These are phyloP conservation scores for Stephania cephalantha DNA, from an alignment of 164 flowering plant species.

Conservation along the genomic window DNA sequence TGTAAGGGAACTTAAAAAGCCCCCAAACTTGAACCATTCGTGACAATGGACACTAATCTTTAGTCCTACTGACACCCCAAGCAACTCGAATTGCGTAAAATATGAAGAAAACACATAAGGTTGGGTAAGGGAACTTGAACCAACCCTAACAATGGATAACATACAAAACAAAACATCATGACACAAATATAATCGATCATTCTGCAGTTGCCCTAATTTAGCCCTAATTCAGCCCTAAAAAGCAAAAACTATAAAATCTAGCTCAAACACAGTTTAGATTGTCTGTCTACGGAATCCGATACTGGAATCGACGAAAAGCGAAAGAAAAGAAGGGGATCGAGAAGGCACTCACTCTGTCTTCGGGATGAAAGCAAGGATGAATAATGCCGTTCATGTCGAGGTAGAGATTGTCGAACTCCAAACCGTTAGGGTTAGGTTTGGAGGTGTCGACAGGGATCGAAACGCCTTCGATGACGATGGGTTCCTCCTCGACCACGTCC, in stretches of 20 bases:
- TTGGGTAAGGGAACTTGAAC: too few relatives aligned
- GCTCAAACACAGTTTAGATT: not conserved
- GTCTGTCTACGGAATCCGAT: not conserved
- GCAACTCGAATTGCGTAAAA: too few relatives aligned
- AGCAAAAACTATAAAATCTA: not conserved
- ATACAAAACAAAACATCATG: too few relatives aligned
- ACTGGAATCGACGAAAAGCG: not conserved
- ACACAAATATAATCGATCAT: too few relatives aligned
- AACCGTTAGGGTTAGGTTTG: slow-evolving; percentile 72
- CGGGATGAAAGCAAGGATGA: slow-evolving; percentile 96
- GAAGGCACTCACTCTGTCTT: slow-evolving; percentile 59
- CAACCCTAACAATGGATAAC: too few relatives aligned
- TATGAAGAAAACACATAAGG: too few relatives aligned
- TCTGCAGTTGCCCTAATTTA: not conserved
- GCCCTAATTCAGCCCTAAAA: not conserved
- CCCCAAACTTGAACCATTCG: too few relatives aligned
- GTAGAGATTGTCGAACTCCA: slow-evolving; percentile 84
- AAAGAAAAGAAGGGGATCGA: not conserved
- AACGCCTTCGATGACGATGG: slow-evolving; percentile 65
- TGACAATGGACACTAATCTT: too few relatives aligned
- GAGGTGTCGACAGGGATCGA: slow-evolving; percentile 78
- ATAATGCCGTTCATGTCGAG: slow-evolving; percentile 96
- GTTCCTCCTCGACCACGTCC: slow-evolving; percentile 77
- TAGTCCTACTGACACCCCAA: too few relatives aligned
- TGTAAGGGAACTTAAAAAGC: too few relatives aligned